phyloP scores from a whole-genome alignment of 176 grass and related monocot genomes.

The Carex littledalei region DNA sequence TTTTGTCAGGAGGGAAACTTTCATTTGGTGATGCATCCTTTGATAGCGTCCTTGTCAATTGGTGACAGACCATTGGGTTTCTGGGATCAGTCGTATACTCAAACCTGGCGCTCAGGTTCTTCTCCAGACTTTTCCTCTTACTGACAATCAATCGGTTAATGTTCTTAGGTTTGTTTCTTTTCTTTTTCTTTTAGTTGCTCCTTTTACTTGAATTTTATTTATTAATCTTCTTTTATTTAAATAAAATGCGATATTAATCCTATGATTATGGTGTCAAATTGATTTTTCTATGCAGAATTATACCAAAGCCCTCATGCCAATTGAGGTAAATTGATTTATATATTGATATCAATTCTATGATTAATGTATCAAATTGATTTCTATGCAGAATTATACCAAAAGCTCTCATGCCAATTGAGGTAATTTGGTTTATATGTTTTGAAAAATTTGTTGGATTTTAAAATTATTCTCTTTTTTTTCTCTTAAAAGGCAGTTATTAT shows the following conservation, averaged over 20 bases:
- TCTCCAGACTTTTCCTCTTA: constrained; percentile 33
- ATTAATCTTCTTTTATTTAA: constrained; percentile 17
- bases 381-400: constrained; percentile 74
- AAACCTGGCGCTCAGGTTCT: constrained; percentile 62
- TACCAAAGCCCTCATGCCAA: constrained; percentile 87
- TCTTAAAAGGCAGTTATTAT: neutral
- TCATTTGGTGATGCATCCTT: constrained; percentile 51
- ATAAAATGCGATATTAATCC: neutral
- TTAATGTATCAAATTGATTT: neutral
- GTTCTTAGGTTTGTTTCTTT: constrained; percentile 56
- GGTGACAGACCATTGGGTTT: constrained; percentile 42
- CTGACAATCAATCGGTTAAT: constrained; percentile 5
- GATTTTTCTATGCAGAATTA: constrained; percentile 54
- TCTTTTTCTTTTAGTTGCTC: neutral
- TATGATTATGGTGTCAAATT: neutral
- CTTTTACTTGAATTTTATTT: neutral
- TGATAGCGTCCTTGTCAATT: constrained; percentile 51
- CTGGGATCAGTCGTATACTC: constrained; percentile 56
- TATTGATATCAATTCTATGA: neutral
- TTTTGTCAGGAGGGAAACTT: constrained; percentile 40
- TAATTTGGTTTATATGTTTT: constrained; percentile 28
- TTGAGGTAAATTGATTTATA: constrained; percentile 50
- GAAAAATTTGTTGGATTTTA: neutral
- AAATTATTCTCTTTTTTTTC: neutral
- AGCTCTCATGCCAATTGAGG: constrained; percentile 87